Conservation (phyloP, 2,329 filamentous ascomycete species). For the Ophiostoma triangulosporum region DNA sequence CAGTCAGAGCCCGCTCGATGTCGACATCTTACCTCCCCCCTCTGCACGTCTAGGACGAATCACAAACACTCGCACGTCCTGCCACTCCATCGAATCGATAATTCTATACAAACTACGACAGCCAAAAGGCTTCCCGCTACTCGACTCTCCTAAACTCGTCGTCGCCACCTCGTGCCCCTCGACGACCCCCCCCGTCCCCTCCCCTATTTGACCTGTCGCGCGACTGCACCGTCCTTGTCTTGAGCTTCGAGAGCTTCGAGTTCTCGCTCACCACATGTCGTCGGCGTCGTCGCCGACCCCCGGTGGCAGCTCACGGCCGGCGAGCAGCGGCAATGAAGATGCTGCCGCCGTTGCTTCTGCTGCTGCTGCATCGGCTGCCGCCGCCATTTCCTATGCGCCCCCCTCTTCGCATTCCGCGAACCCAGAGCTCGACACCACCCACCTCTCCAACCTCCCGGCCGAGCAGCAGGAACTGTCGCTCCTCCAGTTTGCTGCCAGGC, state of each 20-base stretch:
- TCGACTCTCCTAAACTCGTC: not conserved
- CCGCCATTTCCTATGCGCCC: constrained; percentile 14
- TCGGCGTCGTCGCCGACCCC: constrained; percentile 10
- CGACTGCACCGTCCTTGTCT: not conserved
- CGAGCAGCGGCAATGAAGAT: constrained; percentile 11
- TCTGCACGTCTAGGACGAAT: not conserved
- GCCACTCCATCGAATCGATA: not conserved
- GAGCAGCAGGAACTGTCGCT: constrained; percentile 96
- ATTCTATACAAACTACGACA: not conserved
- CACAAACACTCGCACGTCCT: not conserved
- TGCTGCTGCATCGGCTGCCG: constrained; percentile 20
- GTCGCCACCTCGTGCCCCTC: not conserved
- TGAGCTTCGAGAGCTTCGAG: not conserved
- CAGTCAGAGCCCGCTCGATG: not conserved
- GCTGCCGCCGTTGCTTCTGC: constrained; percentile 4
- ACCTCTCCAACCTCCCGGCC: constrained; percentile 75
- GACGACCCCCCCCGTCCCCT: not conserved
- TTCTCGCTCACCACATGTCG: constrained; percentile 10
- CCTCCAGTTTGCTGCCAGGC: constrained; percentile 71
- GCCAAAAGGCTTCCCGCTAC: not conserved
- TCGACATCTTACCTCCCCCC: not conserved
- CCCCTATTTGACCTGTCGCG: constrained; percentile 2
- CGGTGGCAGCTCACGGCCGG: constrained; percentile 6
- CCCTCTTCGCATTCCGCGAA: constrained; percentile 33
- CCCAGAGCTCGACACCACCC: constrained; percentile 76